Evolutionary conservation across 2,329 filamentous ascomycete genomes (phyloP), one percentile per base, ranked within the genome.

Genomic region (Penicillium hesseltinei): DNA sequence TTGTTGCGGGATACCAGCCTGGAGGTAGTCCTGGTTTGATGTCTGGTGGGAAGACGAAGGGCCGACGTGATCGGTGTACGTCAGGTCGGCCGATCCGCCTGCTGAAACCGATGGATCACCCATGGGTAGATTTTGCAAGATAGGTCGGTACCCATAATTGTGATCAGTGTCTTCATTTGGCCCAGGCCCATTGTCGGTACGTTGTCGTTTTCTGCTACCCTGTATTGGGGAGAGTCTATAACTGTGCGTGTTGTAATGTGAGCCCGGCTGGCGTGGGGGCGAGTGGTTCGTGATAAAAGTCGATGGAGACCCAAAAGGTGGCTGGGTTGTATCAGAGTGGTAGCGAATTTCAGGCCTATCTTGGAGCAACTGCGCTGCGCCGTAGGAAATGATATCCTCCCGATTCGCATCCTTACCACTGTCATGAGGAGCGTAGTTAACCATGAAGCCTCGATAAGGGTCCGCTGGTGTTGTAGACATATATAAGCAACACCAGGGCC

Each of bases 401-500:
- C 81, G 81, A 75, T 87, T 85, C 81, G 76, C 81, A 82, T 78
- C 85, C 78, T 80, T 87, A 83, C 77, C 45, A 29, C 52, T 40
- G 82, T 82, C 84, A 79, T 88, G 87, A 74, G 85, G 80, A 78
- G 86, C 82, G 80, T 89, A 90, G 75, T 88, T 85, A 82, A 89
- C 86, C 84, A 88, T 84, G 82, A 88, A 88, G 80, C 87, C 84
- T 82, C 86, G 84, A 81, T 90, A 90, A 77, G 87, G 85, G 82
- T 84, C 82, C 82, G 85, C 86, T 84, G 89, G 84, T 80, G 84
- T 88, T 83, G 79, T 84, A 81, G 81, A 83, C 78, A 84, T 83
- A 77, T 85, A 88, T 88, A 69, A 85, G 84, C 85, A 82, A 85
- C 85, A 85, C 87, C 86, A 89, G 87, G 89, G 86, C 86, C 82